Evolutionary conservation across 176 grass and related monocot genomes (phyloP), one percentile per base, ranked within the genome.

Genomic region (Pharus latifolius): DNA sequence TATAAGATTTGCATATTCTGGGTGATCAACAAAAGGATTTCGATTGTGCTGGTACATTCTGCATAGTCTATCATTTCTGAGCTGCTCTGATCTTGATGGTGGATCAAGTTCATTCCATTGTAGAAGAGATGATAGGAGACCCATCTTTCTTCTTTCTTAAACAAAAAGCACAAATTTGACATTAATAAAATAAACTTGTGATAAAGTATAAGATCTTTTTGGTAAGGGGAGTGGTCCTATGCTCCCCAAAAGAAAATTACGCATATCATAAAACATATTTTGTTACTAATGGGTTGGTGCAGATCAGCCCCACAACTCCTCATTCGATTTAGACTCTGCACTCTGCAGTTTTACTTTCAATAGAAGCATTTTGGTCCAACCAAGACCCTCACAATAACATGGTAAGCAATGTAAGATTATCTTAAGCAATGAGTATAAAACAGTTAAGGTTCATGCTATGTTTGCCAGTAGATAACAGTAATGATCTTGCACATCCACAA

Each of bases 21-120:
- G 90, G 81, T 89, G 85, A 63, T 93, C 85, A 13, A 93, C 25
- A 42, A 93, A 93, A 44, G 90, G 90, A 67, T 93, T 93, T 73
- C 85, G 74, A 49, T 93, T 93, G 45, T 93, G 82, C 69, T 93
- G 85, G 74, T 89, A 93, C 37, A 74, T 51, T 19, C 55, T 88
- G 70, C 85, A 93, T 41, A 93, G 58, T 69, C 82, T 85, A 9
- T 83, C 69, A 55, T 93, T 93, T 58, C 82, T 85, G 45, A 73
- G 78, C 30, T 80, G 49, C 69, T 93, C 90, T 41, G 82, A 63
- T 48, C 52, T 73, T 69, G 90, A 93, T 19, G 90, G 90, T 1
- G 85, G 82, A 72, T 93, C 85, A 22, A 93, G 61, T 85, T 89
- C 79, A 17, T 86, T 89, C 90, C 90, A 93, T 48, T 60, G 31